Base-by-base conservation (phyloP, 1,284 basidiomycete species). In the Moesziomyces sp. region DNA sequence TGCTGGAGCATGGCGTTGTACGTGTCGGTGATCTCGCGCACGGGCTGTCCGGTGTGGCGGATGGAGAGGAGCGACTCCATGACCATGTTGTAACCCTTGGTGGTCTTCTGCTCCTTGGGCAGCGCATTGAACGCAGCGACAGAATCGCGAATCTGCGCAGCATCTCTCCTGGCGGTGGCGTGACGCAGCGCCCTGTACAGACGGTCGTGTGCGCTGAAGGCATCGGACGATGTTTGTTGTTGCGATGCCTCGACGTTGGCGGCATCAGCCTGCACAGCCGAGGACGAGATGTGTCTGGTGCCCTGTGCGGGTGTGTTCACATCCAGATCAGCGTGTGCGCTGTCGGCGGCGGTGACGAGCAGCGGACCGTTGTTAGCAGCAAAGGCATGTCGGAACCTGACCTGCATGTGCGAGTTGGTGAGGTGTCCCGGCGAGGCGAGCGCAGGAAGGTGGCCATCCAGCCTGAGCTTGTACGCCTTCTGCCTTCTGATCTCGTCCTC, bases 1-100 rank as follows among this genome's bases (percentile, higher is more conserved):
- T 86, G 86, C n/a, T 87, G 85, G 48, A 93, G 85, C 88, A 95
- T 89, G 58, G 90, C 87, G 77, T 92, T 89, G 86, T 96, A 96
- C 5, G 89, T 87, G 60, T 90, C 88, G 66, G 92, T 85, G 50
- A 94, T 85, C 43, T 88, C 82, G 0, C 87, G 85, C 43, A 93
- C 87, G 5, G 89, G 88, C 70, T 89, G 87, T 16, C 89, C 90
- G 14, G 80, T 68, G 21, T 74, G 58, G 59, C 91, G 88, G 38
- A 88, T 85, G 3, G 81, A 68, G 26, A 87, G 78, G 2, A 93
- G 84, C 0, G 89, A 89, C 5, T 87, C 78, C 46, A 94, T 85
- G 14, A 90, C 90, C 21, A 85, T 83, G 78, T 94, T 94, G 86
- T 90, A 93, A 8, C 90, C 88, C 10, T 59, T 38, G 21, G 55